Base-by-base conservation (phyloP, 768 basidiomycete genomes). In the Pleurotus ostreatus region DNA sequence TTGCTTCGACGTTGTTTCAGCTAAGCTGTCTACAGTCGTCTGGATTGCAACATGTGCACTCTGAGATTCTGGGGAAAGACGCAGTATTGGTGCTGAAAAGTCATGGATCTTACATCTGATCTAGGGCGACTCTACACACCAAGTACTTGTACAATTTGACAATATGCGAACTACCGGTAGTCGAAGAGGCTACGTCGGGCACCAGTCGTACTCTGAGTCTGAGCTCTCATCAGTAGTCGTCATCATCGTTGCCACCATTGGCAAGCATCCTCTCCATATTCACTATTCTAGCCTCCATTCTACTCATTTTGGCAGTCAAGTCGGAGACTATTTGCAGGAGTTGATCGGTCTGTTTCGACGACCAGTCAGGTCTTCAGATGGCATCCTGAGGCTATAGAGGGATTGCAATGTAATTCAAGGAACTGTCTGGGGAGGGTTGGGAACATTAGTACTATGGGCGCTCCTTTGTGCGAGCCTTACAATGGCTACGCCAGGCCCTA, bases 11-110 rank as follows among this genome's bases (percentile, higher is more conserved):
- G 12, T 25, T 7, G 25, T 18, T 25, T 12, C 9, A 41, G 4
- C 54, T 12, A 45, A 23, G 20, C 34, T 34, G 26, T 46, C 6
- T 23, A 11, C 25, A 61, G 61, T 46, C 57, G 7, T 38, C 56
- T 44, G 37, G 26, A 20, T 67, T 75, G 40, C 63, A 67, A 26
- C 65, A 72, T 49, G 54, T 60, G 7, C 61, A 62, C 22, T 73
- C 72, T 9, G 68, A 71, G 46, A 43, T 68, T 1, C 56, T 75
- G 44, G 78, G 77, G 4, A 66, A 43, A 44, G 76, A 78, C 58
- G 49, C 65, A 13, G 65, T 78, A 3, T 43, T 74, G 15, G 58
- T 62, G 7, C 62, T 75, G 49, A 61, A 46, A 57, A 44, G 12
- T 30, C 5, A 57, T n/a, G 7, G 51, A n/a, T n/a, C n/a, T 25